Percentiles rank a stretch among this genome's conserved stretches.
phyloP scores from a whole-genome alignment of 352 stramenopile species.

The Phytopythium chamaehyphon region DNA sequence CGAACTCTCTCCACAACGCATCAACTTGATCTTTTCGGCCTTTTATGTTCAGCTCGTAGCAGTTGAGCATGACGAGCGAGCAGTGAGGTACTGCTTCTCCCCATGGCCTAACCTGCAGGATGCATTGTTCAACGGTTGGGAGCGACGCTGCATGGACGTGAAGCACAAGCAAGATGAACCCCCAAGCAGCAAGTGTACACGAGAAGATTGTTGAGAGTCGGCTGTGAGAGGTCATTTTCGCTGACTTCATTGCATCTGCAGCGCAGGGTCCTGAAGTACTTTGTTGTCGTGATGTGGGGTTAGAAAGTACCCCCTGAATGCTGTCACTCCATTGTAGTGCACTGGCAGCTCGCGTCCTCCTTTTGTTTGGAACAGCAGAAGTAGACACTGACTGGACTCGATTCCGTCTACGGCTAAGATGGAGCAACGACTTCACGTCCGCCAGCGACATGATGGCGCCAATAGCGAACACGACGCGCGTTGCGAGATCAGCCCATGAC shows the following conservation, averaged over 20 bases:
- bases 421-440: conserved; percentile 18
- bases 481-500: conserved; percentile 20
- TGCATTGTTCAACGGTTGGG: not conserved
- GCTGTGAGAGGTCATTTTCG: not conserved
- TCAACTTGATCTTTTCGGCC: conserved; percentile 5
- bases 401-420: not conserved
- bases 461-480: conserved; percentile 14
- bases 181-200: conserved; percentile 10
- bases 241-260: not conserved
- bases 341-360: too few species aligned
- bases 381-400: not conserved
- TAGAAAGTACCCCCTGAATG: too few species aligned
- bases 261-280: not conserved
- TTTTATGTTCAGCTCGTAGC: conserved; percentile 6
- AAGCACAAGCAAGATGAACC: conserved; percentile 11
- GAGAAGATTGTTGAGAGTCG: conserved; percentile 1
- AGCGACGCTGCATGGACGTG: conserved; percentile 11
- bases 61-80: conserved; percentile 31
- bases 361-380: not conserved
- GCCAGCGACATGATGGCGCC: conserved; percentile 11
- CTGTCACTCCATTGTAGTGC: too few species aligned
- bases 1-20: conserved; percentile 14
- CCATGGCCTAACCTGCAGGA: conserved; percentile 1
- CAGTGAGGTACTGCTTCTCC: conserved; percentile 7
- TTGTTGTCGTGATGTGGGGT: not conserved